Evolutionary conservation across 306 rosid species (phyloP).

Genomic region (Vigna trinervia): DNA sequence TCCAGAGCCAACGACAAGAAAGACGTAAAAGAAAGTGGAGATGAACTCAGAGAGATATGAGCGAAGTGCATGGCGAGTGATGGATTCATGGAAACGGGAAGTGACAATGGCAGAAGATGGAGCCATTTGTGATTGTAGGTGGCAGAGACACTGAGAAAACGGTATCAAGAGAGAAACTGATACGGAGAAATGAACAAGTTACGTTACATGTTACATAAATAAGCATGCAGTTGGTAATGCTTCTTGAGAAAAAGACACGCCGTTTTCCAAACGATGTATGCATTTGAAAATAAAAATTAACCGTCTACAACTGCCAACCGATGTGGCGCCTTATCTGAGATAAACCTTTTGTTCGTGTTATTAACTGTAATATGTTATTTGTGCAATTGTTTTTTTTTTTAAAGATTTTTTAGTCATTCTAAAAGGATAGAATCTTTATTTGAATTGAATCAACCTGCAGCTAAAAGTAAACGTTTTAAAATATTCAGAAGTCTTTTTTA

Average conservation of each 20-base stretch:
- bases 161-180: background rate
- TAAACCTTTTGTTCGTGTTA: background rate
- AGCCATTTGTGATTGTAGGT: constrained; percentile 53
- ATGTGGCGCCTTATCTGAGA: background rate
- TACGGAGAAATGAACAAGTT: background rate
- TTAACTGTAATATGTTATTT: constrained; percentile 1
- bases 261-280: constrained; percentile 21
- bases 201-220: constrained; percentile 6
- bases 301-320: constrained; percentile 27
- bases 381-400: background rate
- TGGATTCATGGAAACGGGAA: constrained; percentile 60
- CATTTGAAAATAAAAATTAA: constrained; percentile 40
- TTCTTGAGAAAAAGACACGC: background rate
- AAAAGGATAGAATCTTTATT: no score
- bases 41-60: constrained; percentile 85
- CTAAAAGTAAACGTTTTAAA: no score
- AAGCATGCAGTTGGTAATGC: background rate
- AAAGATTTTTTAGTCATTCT: no score
- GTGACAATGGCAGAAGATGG: constrained; percentile 51
- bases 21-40: constrained; percentile 86
- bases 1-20: constrained; percentile 65
- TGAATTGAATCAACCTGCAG: no score
- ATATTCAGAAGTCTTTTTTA: no score
- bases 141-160: background rate
- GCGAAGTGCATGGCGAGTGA: constrained; percentile 69